phyloP scores from a whole-genome alignment of 2,329 filamentous ascomycete genomes.

The Cordyceps javanica region DNA sequence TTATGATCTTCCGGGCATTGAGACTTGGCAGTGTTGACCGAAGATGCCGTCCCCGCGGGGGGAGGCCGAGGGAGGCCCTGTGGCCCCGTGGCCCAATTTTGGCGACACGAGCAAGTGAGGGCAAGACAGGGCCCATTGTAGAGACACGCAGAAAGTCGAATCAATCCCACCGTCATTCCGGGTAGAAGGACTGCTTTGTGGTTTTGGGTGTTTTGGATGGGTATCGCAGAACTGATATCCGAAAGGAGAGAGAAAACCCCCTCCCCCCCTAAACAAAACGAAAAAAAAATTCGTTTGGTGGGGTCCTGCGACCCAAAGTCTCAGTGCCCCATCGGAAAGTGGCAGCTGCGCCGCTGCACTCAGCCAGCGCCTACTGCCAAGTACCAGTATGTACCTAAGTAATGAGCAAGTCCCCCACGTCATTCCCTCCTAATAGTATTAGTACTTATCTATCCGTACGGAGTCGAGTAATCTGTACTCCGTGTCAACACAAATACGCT shows the following conservation, averaged over 20 bases:
- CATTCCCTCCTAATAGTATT: not conserved
- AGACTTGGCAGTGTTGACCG: not conserved
- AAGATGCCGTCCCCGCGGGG: not conserved
- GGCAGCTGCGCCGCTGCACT: not conserved
- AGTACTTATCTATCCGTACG: not conserved
- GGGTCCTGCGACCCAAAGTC: not conserved
- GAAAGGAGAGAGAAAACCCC: not conserved
- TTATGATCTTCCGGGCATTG: not conserved
- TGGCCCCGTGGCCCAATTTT: too few relatives aligned
- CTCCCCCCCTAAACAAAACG: too few relatives aligned
- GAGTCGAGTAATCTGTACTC: too few relatives aligned
- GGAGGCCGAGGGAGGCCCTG: not conserved
- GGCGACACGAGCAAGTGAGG: not conserved
- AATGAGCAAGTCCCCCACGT: not conserved
- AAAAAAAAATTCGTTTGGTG: not conserved
- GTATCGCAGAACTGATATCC: not conserved
- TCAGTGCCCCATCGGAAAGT: slow-evolving; percentile 5
- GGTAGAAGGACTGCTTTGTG: not conserved
- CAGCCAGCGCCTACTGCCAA: too few relatives aligned
- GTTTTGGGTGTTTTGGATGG: not conserved
- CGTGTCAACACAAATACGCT: too few relatives aligned
- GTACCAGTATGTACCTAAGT: too few relatives aligned
- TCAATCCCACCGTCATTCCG: not conserved
- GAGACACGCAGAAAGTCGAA: too few relatives aligned
- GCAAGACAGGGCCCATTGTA: not conserved